Percentiles rank a stretch among this genome's conserved stretches.
phyloP scores from a whole-genome alignment of 2,329 filamentous ascomycete species.

The Cladosporium colombiae region DNA sequence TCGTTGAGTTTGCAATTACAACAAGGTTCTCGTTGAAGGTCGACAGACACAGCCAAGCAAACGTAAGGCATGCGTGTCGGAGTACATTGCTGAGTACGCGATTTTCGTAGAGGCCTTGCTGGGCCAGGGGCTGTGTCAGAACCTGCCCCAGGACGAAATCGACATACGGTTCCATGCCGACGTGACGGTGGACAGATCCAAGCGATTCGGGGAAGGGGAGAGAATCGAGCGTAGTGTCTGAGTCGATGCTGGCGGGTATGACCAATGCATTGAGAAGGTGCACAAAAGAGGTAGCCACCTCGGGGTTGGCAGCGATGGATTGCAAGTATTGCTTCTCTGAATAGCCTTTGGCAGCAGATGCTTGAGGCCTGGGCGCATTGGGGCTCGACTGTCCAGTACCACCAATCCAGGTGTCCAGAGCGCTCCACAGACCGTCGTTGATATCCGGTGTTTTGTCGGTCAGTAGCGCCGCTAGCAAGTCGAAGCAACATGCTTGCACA shows the following conservation, averaged over 20 bases:
- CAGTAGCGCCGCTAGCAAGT: conserved; percentile 73
- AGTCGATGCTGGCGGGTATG: conserved; percentile 62
- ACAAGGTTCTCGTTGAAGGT: conserved; percentile 96
- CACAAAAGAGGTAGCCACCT: conserved; percentile 70
- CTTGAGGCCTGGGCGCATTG: conserved; percentile 22
- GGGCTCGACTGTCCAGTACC: conserved; percentile 26
- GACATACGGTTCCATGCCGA: conserved; percentile 88
- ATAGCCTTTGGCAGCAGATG: conserved; percentile 14
- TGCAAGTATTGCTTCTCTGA: conserved; percentile 36
- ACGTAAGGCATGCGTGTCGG: conserved; percentile 78
- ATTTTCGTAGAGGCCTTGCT: conserved; percentile 68
- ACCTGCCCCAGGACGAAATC: conserved; percentile 79
- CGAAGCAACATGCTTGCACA: conserved; percentile 80
- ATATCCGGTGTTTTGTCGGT: conserved; percentile 69
- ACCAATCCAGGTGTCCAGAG: conserved; percentile 73
- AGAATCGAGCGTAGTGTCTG: conserved; percentile 64
- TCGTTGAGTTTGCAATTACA: conserved; percentile 77
- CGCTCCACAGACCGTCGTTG: conserved; percentile 74
- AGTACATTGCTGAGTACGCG: conserved; percentile 51
- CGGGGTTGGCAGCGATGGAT: conserved; percentile 33
- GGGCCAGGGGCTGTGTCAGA: conserved; percentile 50
- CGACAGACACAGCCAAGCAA: conserved; percentile 74
- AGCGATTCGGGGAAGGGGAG: conserved; percentile 86
- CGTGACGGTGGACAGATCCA: conserved; percentile 72
- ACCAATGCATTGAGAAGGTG: conserved; percentile 73